Evolutionary conservation across 2,329 filamentous ascomycete species (phyloP), one percentile per base, ranked within the genome.

Genomic region (Colletotrichum sojae): DNA sequence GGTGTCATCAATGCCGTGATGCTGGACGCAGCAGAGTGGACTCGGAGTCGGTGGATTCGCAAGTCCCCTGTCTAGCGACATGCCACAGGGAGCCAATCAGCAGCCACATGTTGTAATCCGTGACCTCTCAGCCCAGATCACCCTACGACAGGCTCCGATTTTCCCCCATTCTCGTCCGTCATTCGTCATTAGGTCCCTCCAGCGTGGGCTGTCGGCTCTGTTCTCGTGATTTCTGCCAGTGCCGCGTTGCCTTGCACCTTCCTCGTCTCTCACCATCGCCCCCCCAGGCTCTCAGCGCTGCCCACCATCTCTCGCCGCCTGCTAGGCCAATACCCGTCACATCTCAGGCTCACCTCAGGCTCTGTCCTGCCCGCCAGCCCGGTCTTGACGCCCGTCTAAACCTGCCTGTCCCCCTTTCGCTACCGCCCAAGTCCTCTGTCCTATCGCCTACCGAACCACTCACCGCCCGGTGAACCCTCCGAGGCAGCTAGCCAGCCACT

Each of bases 71-170:
- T 67, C 67, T 56, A 61, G 67, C 51, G 56, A 61, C 51, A 61
- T 56, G 27, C 45, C 43, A 46, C n/a, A 3, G 12, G 10, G 16
- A 15, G 5, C 69, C 69, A 71, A 71, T 71, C 69, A 71, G 22
- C 27, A 39, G 22, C 40, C 18, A 61, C 60, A 36, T 65, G 69
- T 71, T 71, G 69, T 71, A 71, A 71, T 71, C 69, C 69, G 65
- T 59, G 69, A 71, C 56, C 69, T 69, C 60, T 71, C 69, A 69
- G 69, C 52, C 43, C 65, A 71, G 65, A 69, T 71, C 51, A 49
- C 56, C 66, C 51, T 60, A 64, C 65, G 46, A 57, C 52, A 39
- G 60, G 65, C 49, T 69, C 65, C 60, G 65, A 69, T 65, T 71
- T 65, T 56, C 51, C 55, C 65, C 65, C 65, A 69, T 60, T 64